Conservation (phyloP, 768 basidiomycete genomes). For the Tricholomella constricta region DNA sequence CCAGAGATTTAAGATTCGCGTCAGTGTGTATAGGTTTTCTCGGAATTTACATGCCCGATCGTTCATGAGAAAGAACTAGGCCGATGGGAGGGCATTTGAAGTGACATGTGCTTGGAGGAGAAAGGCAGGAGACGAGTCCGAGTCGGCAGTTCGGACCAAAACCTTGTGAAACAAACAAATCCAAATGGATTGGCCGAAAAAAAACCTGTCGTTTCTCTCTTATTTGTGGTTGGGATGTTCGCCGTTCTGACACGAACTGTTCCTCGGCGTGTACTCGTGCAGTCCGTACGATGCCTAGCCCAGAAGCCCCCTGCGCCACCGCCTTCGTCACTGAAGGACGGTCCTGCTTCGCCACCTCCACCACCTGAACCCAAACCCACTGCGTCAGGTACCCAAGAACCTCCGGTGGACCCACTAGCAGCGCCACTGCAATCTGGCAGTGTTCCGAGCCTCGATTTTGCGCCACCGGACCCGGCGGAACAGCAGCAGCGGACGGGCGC, state of each 20-base stretch:
- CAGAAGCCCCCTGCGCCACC: conserved; percentile 5
- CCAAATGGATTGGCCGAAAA: not conserved
- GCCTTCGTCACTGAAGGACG: not conserved
- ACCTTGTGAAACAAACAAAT: conserved; percentile 2
- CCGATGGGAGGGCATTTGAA: too few relatives aligned
- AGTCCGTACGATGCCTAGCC: conserved; percentile 16
- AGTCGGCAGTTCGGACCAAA: too few relatives aligned
- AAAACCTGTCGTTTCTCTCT: not conserved
- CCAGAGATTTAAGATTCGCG: too few relatives aligned
- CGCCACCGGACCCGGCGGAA: conserved; percentile 50
- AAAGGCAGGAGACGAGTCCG: too few relatives aligned
- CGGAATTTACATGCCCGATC: too few relatives aligned
- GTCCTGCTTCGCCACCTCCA: conserved; percentile 1
- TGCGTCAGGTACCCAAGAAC: conserved; percentile 14
- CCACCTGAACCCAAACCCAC: conserved; percentile 22
- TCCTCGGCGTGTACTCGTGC: conserved; percentile 13
- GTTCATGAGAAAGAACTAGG: too few relatives aligned
- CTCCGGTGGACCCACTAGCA: conserved; percentile 14
- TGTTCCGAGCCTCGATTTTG: conserved; percentile 65
- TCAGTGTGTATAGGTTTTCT: too few relatives aligned
- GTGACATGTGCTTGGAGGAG: too few relatives aligned
- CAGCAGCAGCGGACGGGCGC: conserved; percentile 67
- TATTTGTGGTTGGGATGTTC: conserved; percentile 7
- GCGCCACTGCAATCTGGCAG: conserved; percentile 25
- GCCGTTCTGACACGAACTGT: conserved; percentile 14